Evolutionary conservation across 2,329 filamentous ascomycete species (phyloP).

Genomic region (Pyrenophora tritici-repentis): DNA sequence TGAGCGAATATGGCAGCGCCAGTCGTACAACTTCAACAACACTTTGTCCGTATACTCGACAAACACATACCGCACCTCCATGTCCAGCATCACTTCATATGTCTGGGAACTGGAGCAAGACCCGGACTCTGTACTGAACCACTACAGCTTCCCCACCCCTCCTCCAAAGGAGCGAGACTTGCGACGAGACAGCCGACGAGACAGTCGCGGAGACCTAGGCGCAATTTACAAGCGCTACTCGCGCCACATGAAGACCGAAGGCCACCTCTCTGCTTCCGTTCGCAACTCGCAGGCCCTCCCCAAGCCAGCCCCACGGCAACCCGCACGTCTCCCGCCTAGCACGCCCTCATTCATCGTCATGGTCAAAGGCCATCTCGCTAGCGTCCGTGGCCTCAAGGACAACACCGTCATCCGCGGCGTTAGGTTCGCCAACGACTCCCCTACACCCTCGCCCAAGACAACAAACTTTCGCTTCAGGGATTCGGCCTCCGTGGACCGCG

Average conservation of each 20-base stretch:
- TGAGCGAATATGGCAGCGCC: slow-evolving; percentile 13
- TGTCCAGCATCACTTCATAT: slow-evolving; percentile 32
- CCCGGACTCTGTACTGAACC: slow-evolving; percentile 8
- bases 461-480: slow-evolving; percentile 9
- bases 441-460: slow-evolving; percentile 22
- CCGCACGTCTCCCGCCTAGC: slow-evolving; percentile 25
- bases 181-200: too few relatives aligned
- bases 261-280: neutral
- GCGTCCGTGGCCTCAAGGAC: slow-evolving; percentile 32
- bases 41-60: slow-evolving; percentile 29
- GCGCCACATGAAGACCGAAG: neutral
- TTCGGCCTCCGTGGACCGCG: slow-evolving; percentile 3
- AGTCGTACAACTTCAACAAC: slow-evolving; percentile 18
- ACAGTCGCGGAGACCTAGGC: neutral
- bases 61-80: slow-evolving; percentile 15
- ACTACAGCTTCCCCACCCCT: slow-evolving; percentile 6
- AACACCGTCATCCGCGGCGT: slow-evolving; percentile 12
- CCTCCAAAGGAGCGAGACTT: neutral
- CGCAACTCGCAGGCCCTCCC: neutral
- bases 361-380: slow-evolving; percentile 34
- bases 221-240: neutral
- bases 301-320: slow-evolving; percentile 3
- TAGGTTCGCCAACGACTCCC: slow-evolving; percentile 20
- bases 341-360: slow-evolving; percentile 34
- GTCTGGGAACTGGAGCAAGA: slow-evolving; percentile 15